phyloP scores from a whole-genome alignment of 2,329 filamentous ascomycete species.

The Akanthomyces lecanii region DNA sequence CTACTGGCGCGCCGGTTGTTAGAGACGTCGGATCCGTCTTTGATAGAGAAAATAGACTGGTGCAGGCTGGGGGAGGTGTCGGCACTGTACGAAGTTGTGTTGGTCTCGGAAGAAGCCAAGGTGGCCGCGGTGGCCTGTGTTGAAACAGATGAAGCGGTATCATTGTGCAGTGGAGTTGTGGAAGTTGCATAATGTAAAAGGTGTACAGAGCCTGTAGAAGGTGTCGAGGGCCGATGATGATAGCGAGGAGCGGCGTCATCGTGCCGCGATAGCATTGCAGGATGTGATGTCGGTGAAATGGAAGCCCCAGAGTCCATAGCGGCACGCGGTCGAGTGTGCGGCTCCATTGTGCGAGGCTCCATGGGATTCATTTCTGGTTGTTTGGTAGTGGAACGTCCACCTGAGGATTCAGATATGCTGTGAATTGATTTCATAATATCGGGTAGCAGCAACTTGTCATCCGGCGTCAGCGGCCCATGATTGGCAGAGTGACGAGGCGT shows the following conservation, averaged over 20 bases:
- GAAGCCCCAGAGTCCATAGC: conserved; percentile 6
- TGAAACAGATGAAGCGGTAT: conserved; percentile 51
- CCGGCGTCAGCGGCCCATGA: conserved; percentile 17
- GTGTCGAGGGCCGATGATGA: conserved; percentile 17
- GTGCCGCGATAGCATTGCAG: conserved; percentile 10
- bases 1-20: conserved; percentile 52
- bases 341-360: conserved; percentile 9
- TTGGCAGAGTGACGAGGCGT: neutral
- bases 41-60: conserved; percentile 52
- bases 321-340: conserved; percentile 1
- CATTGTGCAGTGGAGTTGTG: conserved; percentile 30
- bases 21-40: conserved; percentile 51
- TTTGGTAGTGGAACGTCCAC: neutral
- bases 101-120: conserved; percentile 33
- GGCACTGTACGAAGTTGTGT: conserved; percentile 24
- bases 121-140: conserved; percentile 41
- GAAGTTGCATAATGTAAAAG: conserved; percentile 26
- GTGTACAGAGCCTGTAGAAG: conserved; percentile 27
- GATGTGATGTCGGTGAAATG: conserved; percentile 16
- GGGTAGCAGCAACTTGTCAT: conserved; percentile 11
- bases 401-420: conserved; percentile 7
- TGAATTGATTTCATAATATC: conserved; percentile 15
- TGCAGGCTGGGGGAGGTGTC: conserved; percentile 47
- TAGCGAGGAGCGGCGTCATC: conserved; percentile 10
- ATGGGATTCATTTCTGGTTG: conserved; percentile 1